phyloP scores from a whole-genome alignment of 108 stramenopile genomes.

The Fragilariopsis cylindrus region DNA sequence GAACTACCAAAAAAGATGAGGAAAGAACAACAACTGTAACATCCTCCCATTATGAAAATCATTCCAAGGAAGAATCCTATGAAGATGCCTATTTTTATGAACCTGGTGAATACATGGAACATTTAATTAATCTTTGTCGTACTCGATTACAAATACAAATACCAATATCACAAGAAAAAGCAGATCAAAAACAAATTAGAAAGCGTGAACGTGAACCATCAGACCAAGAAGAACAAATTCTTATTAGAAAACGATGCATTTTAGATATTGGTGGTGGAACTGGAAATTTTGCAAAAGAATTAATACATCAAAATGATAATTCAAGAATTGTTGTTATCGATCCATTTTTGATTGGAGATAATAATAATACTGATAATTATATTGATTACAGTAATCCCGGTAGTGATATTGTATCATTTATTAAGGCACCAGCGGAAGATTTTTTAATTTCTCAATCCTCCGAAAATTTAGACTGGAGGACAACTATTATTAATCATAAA shows the following conservation, averaged over 20 bases:
- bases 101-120: constrained; percentile 50
- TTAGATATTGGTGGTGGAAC: constrained; percentile 70
- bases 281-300: constrained; percentile 58
- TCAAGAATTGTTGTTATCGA: constrained; percentile 53
- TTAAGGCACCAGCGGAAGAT: constrained; percentile 54
- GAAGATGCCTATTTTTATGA: constrained; percentile 67
- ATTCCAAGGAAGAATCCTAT: constrained; percentile 46
- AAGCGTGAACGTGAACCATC: neutral
- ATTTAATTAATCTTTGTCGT: constrained; percentile 38
- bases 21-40: constrained; percentile 19
- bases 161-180: neutral
- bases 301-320: constrained; percentile 13
- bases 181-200: neutral
- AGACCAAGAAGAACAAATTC: neutral
- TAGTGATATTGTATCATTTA: constrained; percentile 32
- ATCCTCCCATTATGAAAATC: constrained; percentile 52
- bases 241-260: neutral
- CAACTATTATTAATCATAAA: neutral
- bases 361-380: neutral
- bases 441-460: constrained; percentile 20
- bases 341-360: constrained; percentile 49
- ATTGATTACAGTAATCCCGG: neutral
- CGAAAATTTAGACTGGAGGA: neutral
- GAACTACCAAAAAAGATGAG: neutral
- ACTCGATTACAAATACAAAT: constrained; percentile 23